Evolutionary conservation across 192 early-diverging fungal species (phyloP), one percentile per base, ranked within the genome.

Genomic region (Entrophospora sp.): DNA sequence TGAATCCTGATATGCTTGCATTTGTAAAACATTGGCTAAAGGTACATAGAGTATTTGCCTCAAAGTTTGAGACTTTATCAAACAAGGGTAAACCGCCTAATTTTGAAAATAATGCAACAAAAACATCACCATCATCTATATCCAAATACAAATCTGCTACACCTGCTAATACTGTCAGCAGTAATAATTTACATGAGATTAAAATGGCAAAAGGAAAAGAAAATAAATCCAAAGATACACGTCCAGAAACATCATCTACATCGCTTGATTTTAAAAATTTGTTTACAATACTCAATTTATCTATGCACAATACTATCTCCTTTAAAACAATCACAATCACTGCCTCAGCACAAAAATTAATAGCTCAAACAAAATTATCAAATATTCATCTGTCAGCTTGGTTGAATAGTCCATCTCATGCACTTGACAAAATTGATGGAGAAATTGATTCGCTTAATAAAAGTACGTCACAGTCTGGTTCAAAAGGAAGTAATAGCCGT

Each of bases 1-100:
- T 73, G 18, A 79, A 83, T 56, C 83, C 83, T 1, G 70, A 72
- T 10, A 68, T 85, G 27, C 61, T 85, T 3, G 81, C 83, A 2
- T 81, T 85, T 63, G 75, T 76, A 0, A 64, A 76, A 46, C 83
- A 84, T 57, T 80, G 81, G 67, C 66, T 84, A 1, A 73, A 69
- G 25, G 77, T 84, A 9, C 80, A 84, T 32, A 71, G 83, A 16
- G 73, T 82, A 7, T 84, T 82, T 31, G 71, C 70, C 1, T 67
- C 76, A 0, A 79, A 74, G 40, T 55, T 75, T 1, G 40, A 52
- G 36, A 48, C 53, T n/a, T 18, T 78, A 16, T 75, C 73, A 37
- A 25, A 36, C 25, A 55, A 38, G 18, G 30, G n/a, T n/a, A n/a
- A n/a, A n/a, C n/a, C n/a, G n/a, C n/a, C n/a, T n/a, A n/a, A n/a